phyloP scores from a whole-genome alignment of 2,329 filamentous ascomycete genomes.

The Xylariaceae sp. region DNA sequence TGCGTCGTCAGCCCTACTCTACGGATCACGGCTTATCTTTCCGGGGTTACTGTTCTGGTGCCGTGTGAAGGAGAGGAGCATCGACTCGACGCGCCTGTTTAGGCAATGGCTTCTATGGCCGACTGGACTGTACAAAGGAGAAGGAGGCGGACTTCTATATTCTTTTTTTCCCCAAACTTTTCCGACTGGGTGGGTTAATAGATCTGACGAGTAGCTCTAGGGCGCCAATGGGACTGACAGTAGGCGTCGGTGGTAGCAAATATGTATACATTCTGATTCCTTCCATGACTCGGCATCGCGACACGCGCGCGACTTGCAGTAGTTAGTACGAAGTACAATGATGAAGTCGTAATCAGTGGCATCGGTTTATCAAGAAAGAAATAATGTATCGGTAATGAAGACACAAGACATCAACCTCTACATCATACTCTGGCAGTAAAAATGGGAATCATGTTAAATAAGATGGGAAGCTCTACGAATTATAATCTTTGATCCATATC shows the following conservation, averaged over 20 bases:
- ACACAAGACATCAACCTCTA: not conserved
- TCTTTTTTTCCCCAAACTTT: not conserved
- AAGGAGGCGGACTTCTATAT: constrained; percentile 3
- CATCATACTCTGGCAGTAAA: not conserved
- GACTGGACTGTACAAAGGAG: constrained; percentile 13
- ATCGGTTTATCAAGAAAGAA: constrained; percentile 13
- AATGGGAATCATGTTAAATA: not conserved
- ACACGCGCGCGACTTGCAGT: not conserved
- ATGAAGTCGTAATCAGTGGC: constrained; percentile 11
- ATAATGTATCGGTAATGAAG: not conserved
- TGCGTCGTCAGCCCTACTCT: constrained; percentile 15
- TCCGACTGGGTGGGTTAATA: constrained; percentile 14
- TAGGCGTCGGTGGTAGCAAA: constrained; percentile 18
- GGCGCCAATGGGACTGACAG: constrained; percentile 9
- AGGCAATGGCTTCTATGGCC: constrained; percentile 3
- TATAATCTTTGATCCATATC: too few species aligned
- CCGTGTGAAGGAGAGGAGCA: constrained; percentile 1
- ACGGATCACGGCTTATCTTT: not conserved
- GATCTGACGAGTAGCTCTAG: constrained; percentile 12
- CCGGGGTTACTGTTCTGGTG: not conserved
- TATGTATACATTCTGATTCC: constrained; percentile 11
- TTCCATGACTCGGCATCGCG: not conserved
- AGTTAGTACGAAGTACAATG: not conserved
- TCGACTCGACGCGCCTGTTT: not conserved
- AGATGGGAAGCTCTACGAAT: too few species aligned